phyloP scores from a whole-genome alignment of 108 stramenopile species.

The Cyclostephanos invisitatus region DNA sequence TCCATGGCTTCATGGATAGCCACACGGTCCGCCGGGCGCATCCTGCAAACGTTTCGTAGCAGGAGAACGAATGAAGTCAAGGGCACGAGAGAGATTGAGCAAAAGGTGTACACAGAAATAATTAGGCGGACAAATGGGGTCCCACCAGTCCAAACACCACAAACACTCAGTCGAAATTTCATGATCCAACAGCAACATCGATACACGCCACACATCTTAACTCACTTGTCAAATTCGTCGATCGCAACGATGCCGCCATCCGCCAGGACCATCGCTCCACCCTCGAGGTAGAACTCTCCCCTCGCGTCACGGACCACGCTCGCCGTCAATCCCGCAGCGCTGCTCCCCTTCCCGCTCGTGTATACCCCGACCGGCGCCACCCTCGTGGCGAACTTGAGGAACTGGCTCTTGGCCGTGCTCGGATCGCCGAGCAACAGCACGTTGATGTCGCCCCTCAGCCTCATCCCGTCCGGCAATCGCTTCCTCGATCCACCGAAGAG shows the following conservation, averaged over 20 bases:
- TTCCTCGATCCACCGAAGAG: slow-evolving; percentile 91
- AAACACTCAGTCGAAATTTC: background rate
- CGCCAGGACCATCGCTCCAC: slow-evolving; percentile 99
- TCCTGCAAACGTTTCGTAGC: slow-evolving; percentile 55
- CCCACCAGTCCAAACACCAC: background rate
- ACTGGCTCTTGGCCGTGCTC: slow-evolving; percentile 96
- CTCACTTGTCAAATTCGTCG: slow-evolving; percentile 95
- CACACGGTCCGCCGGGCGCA: slow-evolving; percentile 96
- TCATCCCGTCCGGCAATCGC: slow-evolving; percentile 94
- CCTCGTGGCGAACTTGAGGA: slow-evolving; percentile 89
- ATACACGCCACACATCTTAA: background rate
- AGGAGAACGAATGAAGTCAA: background rate
- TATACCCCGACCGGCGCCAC: slow-evolving; percentile 99
- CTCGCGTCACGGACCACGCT: slow-evolving; percentile 87
- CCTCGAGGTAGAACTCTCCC: slow-evolving; percentile 98
- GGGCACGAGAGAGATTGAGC: background rate
- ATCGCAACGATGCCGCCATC: slow-evolving; percentile 99
- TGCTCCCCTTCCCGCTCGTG: slow-evolving; percentile 97
- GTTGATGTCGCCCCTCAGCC: slow-evolving; percentile 97
- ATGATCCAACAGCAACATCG: slow-evolving; percentile 9
- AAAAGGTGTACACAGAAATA: background rate
- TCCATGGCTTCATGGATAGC: slow-evolving; percentile 99
- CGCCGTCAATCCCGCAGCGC: slow-evolving; percentile 97
- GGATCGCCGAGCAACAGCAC: slow-evolving; percentile 97
- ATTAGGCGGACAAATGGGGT: background rate